Evolutionary conservation across 768 basidiomycete species (phyloP).

Genomic region (Crassisporium funariophilum): DNA sequence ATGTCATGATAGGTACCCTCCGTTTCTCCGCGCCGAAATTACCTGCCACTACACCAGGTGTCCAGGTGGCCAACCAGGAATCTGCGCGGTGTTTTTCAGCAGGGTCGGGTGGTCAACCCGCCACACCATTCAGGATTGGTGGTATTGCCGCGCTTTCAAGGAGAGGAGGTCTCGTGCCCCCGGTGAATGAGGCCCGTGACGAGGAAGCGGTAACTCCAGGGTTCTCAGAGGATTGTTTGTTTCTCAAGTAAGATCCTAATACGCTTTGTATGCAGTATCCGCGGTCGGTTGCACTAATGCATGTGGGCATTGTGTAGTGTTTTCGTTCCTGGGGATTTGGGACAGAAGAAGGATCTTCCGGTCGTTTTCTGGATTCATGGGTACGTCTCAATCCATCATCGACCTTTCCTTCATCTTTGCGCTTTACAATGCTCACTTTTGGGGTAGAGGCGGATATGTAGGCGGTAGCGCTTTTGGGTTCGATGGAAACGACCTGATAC

Average conservation of each 20-base stretch:
- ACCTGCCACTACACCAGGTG: constrained; percentile 29
- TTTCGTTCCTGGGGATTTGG: constrained; percentile 34
- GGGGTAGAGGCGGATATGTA: constrained; percentile 33
- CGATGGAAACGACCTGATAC: constrained; percentile 40
- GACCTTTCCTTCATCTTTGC: neutral
- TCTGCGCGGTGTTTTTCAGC: constrained; percentile 37
- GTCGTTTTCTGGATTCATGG: constrained; percentile 50
- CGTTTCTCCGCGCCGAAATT: constrained; percentile 38
- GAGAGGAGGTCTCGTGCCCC: too few relatives aligned
- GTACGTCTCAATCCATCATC: constrained; percentile 15
- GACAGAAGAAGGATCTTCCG: constrained; percentile 30
- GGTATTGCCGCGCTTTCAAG: neutral
- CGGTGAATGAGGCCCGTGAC: neutral
- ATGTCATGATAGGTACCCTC: constrained; percentile 29
- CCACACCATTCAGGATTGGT: constrained; percentile 30
- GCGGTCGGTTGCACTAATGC: too few relatives aligned
- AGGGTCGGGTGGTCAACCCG: constrained; percentile 27
- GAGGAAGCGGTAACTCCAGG: neutral
- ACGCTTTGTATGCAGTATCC: too few relatives aligned
- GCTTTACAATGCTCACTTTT: neutral
- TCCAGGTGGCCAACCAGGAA: constrained; percentile 34
- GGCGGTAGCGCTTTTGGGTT: constrained; percentile 29
- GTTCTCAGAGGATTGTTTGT: constrained; percentile 43
- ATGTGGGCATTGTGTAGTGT: constrained; percentile 27
- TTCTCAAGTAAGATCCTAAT: constrained; percentile 33